Evolutionary conservation across 331 rosid genomes (phyloP).

Genomic region (Acacia concinna): DNA sequence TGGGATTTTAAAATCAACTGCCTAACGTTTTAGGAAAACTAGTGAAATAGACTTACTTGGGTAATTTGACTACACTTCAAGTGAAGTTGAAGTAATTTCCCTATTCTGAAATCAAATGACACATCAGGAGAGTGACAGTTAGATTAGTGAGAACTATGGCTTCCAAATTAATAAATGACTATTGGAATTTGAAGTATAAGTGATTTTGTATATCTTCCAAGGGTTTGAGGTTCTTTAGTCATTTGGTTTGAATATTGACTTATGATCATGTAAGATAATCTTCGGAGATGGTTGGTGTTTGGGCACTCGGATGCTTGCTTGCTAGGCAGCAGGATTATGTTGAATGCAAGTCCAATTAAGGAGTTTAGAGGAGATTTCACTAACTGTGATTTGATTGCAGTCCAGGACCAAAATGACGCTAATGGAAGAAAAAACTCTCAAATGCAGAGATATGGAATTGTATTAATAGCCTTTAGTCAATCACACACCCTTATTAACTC

Average conservation of each 20-base stretch:
- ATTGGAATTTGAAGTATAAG: slow-evolving; percentile 4
- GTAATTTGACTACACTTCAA: not conserved
- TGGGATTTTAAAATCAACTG: not conserved
- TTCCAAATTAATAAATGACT: slow-evolving; percentile 2
- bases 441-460: not conserved
- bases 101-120: not conserved
- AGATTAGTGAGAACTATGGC: not conserved
- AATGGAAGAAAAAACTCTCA: not conserved
- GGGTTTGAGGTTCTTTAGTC: not conserved
- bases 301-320: not conserved
- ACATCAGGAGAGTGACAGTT: not conserved
- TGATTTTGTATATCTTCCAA: not conserved
- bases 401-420: not conserved
- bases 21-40: not conserved
- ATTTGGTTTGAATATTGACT: not conserved
- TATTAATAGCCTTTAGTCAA: not conserved
- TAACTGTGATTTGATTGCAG: no score
- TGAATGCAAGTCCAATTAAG: not conserved
- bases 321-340: not conserved
- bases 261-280: not conserved
- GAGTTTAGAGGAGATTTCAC: not conserved
- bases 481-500: not conserved
- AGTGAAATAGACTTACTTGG: not conserved
- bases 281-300: slow-evolving; percentile 1
- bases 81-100: not conserved